Evolutionary conservation across 345 rosid species (phyloP), one percentile per base, ranked within the genome.

Genomic region (Salix arbutifolia): DNA sequence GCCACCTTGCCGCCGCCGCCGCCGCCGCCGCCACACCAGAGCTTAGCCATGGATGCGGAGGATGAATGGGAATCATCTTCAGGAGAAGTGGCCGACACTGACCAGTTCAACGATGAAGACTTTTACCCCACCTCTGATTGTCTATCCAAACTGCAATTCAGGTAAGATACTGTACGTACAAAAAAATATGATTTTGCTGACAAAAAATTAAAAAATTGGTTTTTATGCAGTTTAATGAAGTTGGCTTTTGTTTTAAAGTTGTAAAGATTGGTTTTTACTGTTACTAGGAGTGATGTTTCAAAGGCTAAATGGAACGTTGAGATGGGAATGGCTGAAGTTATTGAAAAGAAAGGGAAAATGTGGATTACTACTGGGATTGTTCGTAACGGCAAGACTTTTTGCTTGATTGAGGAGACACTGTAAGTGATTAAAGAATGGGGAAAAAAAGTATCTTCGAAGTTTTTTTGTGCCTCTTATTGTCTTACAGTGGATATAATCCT

Each of bases 351-450:
- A 58, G 97, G 97, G 4, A 89, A 89, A 82, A 81, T 91, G 84
- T 95, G 97, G 99, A 89, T 88, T 16, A 89, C 97, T 4, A 89
- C 89, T 19, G 96, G 97, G 81, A 77, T 93, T 56, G 78, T 84
- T 67, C 86, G 91, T 11, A 58, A 70, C 3, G 92, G 91, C 16
- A 91, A 89, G 65, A 81, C 86, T 16, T 90, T 80, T 73, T 91
- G 91, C 83, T 80, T 77, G 53, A 76, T 89, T 46, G 99, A 95
- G 83, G 99, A 91, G 81, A 89, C 96, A 62, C 31, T 95, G 98
- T 95, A 86, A 19, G 95, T 86, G 44, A 46, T 64, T 6, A 35
- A 13, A 40, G 9, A 28, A 58, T 17, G 21, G 33, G 13, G 19
- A 18, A 38, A 73, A 11, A 38, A 19, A 7, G 16, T n/a, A 19